These are phyloP conservation scores for Rhodosporidiobolus odoratus DNA, from an alignment of 768 basidiomycete species.

Conservation along the genomic window DNA sequence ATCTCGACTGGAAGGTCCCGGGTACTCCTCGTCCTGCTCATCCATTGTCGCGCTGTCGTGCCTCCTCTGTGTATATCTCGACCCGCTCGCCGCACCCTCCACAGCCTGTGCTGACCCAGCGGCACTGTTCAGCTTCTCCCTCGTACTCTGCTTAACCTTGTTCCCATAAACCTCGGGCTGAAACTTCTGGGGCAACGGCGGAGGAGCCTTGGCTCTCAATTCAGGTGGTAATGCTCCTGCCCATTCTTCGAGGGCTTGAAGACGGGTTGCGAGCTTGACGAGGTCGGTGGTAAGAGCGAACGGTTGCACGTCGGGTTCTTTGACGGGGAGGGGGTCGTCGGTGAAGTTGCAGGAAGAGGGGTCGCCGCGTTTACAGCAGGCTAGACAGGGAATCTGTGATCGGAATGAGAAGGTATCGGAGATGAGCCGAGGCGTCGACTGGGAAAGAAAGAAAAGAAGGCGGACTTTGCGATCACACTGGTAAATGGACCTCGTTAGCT, in stretches of 20 bases:
- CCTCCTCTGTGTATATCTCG: not conserved
- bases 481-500: not conserved
- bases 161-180: not conserved
- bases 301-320: conserved; percentile 22
- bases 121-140: not conserved
- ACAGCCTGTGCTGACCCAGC: no score
- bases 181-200: not conserved
- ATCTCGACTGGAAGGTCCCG: not conserved
- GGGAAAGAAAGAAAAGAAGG: not conserved
- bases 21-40: not conserved
- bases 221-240: conserved; percentile 14
- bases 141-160: conserved; percentile 5
- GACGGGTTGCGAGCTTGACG: conserved; percentile 16
- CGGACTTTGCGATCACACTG: conserved; percentile 16
- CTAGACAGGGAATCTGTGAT: conserved; percentile 22
- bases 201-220: not conserved
- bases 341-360: conserved; percentile 9
- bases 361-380: conserved; percentile 30
- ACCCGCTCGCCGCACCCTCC: not conserved
- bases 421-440: not conserved
- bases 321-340: not conserved
- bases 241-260: conserved; percentile 32
- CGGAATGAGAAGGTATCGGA: not conserved
- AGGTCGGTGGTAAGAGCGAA: conserved; percentile 35
- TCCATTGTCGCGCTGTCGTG: not conserved